A percentile compares a stretch with the other conserved stretches of the same genome.
Evolutionary conservation across 768 basidiomycete genomes (phyloP).

Genomic region (Mycena albidolilacea): DNA sequence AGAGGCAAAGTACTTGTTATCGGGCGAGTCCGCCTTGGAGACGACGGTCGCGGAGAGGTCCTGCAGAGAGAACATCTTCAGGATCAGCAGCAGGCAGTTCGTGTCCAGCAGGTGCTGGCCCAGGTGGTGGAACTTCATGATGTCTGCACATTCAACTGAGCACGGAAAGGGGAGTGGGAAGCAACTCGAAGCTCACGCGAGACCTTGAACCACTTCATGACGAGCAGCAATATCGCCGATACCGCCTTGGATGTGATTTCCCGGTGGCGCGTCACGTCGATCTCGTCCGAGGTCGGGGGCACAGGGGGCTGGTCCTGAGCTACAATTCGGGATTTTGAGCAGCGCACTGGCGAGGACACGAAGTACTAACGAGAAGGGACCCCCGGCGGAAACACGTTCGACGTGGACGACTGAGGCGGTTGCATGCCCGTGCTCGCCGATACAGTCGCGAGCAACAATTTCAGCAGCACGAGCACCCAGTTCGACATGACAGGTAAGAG

Average conservation of each 20-base stretch:
- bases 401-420: conserved; percentile 72
- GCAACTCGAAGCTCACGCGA: conserved; percentile 79
- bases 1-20: conserved; percentile 74
- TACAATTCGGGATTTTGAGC: conserved; percentile 40
- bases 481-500: conserved; percentile 88
- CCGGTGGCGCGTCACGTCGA: conserved; percentile 94
- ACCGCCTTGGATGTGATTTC: conserved; percentile 98
- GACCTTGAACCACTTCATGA: conserved; percentile 98
- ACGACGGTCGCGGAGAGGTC: conserved; percentile 89
- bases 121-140: conserved; percentile 98
- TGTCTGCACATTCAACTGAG: conserved; percentile 68
- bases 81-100: conserved; percentile 91
- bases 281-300: conserved; percentile 89
- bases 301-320: conserved; percentile 75
- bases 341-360: neutral
- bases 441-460: conserved; percentile 93
- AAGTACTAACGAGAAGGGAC: conserved; percentile 72
- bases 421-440: conserved; percentile 81
- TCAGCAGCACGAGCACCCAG: conserved; percentile 94
- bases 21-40: conserved; percentile 90
- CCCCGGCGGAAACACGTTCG: conserved; percentile 80
- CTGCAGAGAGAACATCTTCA: conserved; percentile 99
- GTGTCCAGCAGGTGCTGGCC: conserved; percentile 97
- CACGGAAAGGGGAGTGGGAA: neutral
- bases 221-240: conserved; percentile 91